These are phyloP conservation scores for Rubia yunnanensis DNA, from an alignment of 257 asterid genomes.

Conservation along the genomic window DNA sequence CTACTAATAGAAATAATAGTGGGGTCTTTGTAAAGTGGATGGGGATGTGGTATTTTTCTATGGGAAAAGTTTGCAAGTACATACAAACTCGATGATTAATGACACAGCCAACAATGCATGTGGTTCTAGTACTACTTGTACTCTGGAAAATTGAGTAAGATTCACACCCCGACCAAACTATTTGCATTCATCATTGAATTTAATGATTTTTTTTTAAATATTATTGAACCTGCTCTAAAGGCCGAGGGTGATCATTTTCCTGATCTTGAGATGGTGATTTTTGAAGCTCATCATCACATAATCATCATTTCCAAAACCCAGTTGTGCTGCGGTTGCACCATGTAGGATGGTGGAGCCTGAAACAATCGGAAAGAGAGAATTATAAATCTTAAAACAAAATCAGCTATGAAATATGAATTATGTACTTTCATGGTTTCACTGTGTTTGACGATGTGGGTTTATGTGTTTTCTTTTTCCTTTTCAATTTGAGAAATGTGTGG, in stretches of 20 bases:
- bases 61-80: constrained; percentile 12
- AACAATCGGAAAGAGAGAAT: too few relatives aligned
- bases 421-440: too few relatives aligned
- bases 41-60: constrained; percentile 6
- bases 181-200: not conserved
- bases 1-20: constrained; percentile 8
- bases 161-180: not conserved
- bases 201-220: not conserved
- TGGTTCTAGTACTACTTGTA: constrained; percentile 19
- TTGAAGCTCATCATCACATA: not conserved
- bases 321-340: too few relatives aligned
- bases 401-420: too few relatives aligned
- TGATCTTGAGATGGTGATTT: not conserved
- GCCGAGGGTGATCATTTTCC: not conserved
- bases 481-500: too few relatives aligned
- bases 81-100: constrained; percentile 11
- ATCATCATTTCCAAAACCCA: not conserved
- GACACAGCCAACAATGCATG: constrained; percentile 11
- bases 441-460: too few relatives aligned
- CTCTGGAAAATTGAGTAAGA: not conserved
- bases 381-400: too few relatives aligned
- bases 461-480: too few relatives aligned
- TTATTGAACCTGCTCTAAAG: too few relatives aligned
- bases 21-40: constrained; percentile 8
- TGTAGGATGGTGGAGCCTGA: too few relatives aligned